These are phyloP conservation scores for Elongisporangium prolatum DNA, from an alignment of 352 stramenopile genomes.

Conservation along the genomic window DNA sequence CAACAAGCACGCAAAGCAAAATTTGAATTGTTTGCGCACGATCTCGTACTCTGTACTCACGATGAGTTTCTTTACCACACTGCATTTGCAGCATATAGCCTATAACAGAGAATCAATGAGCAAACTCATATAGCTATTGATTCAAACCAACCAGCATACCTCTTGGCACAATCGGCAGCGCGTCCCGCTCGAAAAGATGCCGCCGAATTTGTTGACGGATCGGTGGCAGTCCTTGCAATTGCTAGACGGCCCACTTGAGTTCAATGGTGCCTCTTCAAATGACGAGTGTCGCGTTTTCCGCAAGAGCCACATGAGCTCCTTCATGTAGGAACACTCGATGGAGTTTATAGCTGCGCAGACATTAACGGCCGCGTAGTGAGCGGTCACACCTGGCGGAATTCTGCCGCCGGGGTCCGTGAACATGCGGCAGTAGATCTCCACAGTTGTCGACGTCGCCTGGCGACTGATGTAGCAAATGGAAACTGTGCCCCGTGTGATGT, in stretches of 20 bases:
- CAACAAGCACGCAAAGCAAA: constrained; percentile 6
- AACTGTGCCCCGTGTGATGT: constrained; percentile 38
- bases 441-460: constrained; percentile 24
- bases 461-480: constrained; percentile 52
- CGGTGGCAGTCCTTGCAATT: background rate
- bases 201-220: background rate
- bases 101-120: background rate
- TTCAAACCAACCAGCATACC: background rate
- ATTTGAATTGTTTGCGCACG: background rate
- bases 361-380: background rate
- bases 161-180: background rate
- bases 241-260: background rate
- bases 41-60: constrained; percentile 16
- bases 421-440: constrained; percentile 43
- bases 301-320: constrained; percentile 65
- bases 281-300: constrained; percentile 7
- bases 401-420: constrained; percentile 37
- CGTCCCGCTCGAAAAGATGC: background rate
- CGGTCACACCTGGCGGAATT: constrained; percentile 9
- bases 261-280: background rate
- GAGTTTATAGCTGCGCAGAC: background rate
- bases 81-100: constrained; percentile 23
- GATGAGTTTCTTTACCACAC: constrained; percentile 24
- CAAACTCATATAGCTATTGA: background rate
- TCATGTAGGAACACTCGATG: constrained; percentile 54